phyloP scores from a whole-genome alignment of 208 protist species.

The Trypanosoma melophagium region DNA sequence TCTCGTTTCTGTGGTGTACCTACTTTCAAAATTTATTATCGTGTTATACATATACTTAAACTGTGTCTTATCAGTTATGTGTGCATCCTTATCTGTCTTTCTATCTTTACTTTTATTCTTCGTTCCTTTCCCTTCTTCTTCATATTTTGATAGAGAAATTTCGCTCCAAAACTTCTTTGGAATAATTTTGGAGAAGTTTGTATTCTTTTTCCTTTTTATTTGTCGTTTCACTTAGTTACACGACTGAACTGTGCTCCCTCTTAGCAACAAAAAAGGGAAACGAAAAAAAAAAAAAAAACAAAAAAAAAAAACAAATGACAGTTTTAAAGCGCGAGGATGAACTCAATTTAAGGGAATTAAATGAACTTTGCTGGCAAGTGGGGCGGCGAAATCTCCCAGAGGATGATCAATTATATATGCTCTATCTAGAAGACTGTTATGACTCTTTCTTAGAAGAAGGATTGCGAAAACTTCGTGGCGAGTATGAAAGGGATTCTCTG shows the following conservation, averaged over 20 bases:
- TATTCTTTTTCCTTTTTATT: too few relatives aligned
- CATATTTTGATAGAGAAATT: too few relatives aligned
- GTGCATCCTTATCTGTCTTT: too few relatives aligned
- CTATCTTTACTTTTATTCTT: conserved; percentile 4
- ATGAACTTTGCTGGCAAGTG: conserved; percentile 4
- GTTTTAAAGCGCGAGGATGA: conserved; percentile 23
- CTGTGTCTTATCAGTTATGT: too few relatives aligned
- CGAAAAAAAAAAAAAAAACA: background rate
- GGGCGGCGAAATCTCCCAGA: conserved; percentile 20
- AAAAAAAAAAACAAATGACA: background rate
- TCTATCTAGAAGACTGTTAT: conserved; percentile 27
- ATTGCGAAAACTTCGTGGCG: conserved; percentile 17
- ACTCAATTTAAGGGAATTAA: conserved; percentile 18
- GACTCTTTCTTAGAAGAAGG: conserved; percentile 25
- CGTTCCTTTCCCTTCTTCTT: background rate
- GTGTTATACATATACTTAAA: too few relatives aligned
- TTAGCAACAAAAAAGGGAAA: background rate
- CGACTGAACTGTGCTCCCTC: background rate
- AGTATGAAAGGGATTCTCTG: background rate
- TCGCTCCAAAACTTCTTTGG: too few relatives aligned
- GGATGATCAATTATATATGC: conserved; percentile 19
- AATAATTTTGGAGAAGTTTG: too few relatives aligned
- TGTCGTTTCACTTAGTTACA: too few relatives aligned
- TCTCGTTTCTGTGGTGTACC: too few relatives aligned
- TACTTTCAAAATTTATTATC: too few relatives aligned